A percentile compares a stretch with the other conserved stretches of the same genome.
These are phyloP conservation scores for Hemerocallis citrina DNA, from an alignment of 106 monocot genomes.

Conservation along the genomic window DNA sequence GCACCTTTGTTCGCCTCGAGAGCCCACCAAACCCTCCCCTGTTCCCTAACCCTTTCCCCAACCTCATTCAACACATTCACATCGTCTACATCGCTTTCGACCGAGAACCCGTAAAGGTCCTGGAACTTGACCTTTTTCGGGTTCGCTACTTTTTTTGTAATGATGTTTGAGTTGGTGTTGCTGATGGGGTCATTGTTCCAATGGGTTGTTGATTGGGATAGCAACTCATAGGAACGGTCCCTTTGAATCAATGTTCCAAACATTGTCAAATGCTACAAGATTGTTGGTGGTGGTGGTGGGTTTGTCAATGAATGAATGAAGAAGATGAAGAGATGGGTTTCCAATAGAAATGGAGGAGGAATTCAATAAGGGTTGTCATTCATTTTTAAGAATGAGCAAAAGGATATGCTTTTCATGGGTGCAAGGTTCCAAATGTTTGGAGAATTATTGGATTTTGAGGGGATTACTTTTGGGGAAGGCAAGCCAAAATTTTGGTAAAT, in stretches of 20 bases:
- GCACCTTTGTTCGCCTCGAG: constrained; percentile 86
- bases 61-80: constrained; percentile 98
- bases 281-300: no score
- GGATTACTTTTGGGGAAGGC: not conserved
- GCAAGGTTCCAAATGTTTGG: not conserved
- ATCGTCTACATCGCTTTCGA: constrained; percentile 85
- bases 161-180: constrained; percentile 16
- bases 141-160: constrained; percentile 16
- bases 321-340: not conserved
- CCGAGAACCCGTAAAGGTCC: constrained; percentile 87
- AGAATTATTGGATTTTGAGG: constrained; percentile 2
- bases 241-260: constrained; percentile 43
- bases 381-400: not conserved
- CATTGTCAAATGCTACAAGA: constrained; percentile 20
- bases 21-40: constrained; percentile 83
- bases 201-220: constrained; percentile 19
- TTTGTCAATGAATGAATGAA: not conserved
- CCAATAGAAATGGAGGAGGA: no score
- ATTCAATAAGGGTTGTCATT: not conserved
- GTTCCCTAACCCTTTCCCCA: constrained; percentile 77
- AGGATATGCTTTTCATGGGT: constrained; percentile 2
- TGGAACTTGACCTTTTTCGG: constrained; percentile 72
- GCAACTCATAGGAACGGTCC: constrained; percentile 28
- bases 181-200: constrained; percentile 30
- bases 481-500: not conserved